phyloP scores from a whole-genome alignment of 202 grass and related monocot genomes.

The Bolboschoenoplectus hybrid region DNA sequence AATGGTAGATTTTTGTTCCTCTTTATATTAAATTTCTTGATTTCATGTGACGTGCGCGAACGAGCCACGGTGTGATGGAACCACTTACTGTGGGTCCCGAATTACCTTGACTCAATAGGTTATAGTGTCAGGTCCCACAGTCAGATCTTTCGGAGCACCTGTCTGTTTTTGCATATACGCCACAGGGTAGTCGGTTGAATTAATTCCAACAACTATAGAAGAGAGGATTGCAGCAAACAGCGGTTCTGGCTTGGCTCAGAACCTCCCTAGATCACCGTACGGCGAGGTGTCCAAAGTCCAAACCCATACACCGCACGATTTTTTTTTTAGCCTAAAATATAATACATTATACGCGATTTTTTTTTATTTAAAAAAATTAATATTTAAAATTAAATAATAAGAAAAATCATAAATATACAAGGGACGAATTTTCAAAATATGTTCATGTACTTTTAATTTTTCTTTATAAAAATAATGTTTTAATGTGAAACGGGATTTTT shows the following conservation, averaged over 20 bases:
- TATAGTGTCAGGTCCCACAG: not conserved
- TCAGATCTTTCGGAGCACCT: not conserved
- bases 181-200: not conserved
- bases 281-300: too few species aligned
- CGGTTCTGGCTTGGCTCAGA: not conserved
- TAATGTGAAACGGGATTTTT: too few species aligned
- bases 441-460: too few species aligned
- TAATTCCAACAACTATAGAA: too few species aligned
- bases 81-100: not conserved
- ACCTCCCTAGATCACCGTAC: not conserved
- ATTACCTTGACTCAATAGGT: not conserved
- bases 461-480: too few species aligned
- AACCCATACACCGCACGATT: too few species aligned
- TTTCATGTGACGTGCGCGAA: not conserved
- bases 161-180: not conserved
- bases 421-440: too few species aligned
- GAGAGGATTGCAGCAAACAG: not conserved
- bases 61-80: not conserved
- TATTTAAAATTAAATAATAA: too few species aligned
- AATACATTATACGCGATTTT: too few species aligned
- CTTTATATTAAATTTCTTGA: not conserved
- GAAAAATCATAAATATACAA: too few species aligned
- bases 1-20: slow-evolving; percentile 13
- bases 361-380: too few species aligned
- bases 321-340: too few species aligned